Percentiles rank a stretch among this genome's conserved stretches.
These are phyloP conservation scores for Talaromyces sp. DNA, from an alignment of 2,329 filamentous ascomycete species.

Conservation along the genomic window DNA sequence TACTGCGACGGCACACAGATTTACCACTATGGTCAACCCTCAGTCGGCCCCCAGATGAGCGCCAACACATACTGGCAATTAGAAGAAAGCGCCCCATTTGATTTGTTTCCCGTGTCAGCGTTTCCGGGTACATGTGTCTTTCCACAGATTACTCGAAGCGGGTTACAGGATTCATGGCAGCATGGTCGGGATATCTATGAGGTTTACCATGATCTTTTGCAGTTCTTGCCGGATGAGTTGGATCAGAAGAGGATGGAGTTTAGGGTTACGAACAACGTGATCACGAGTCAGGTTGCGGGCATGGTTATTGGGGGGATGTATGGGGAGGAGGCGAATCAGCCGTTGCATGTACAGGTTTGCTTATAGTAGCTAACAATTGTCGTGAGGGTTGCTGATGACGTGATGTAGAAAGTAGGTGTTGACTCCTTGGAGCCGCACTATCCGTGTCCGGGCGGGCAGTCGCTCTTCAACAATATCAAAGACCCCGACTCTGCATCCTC, in stretches of 20 bases:
- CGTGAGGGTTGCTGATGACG: slow-evolving; percentile 10
- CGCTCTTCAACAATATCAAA: slow-evolving; percentile 33
- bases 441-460: slow-evolving; percentile 54
- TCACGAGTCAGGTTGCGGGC: slow-evolving; percentile 75
- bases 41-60: slow-evolving; percentile 38
- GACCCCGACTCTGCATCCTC: slow-evolving; percentile 45
- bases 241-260: slow-evolving; percentile 53
- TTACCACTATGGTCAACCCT: slow-evolving; percentile 63
- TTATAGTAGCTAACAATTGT: background rate
- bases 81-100: slow-evolving; percentile 50
- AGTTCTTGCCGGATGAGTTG: slow-evolving; percentile 59
- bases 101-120: slow-evolving; percentile 60
- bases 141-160: slow-evolving; percentile 70
- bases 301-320: slow-evolving; percentile 73
- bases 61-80: slow-evolving; percentile 63
- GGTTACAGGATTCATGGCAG: slow-evolving; percentile 69
- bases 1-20: slow-evolving; percentile 66
- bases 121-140: slow-evolving; percentile 75
- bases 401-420: slow-evolving; percentile 41
- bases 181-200: slow-evolving; percentile 72
- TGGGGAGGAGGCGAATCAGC: slow-evolving; percentile 37
- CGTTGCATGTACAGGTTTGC: slow-evolving; percentile 49
- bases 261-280: slow-evolving; percentile 75
- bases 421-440: slow-evolving; percentile 76
- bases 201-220: slow-evolving; percentile 69